Evolutionary conservation across 2,329 filamentous ascomycete species (phyloP), one percentile per base, ranked within the genome.

Genomic region (Cephalotrichum gorgonifer): DNA sequence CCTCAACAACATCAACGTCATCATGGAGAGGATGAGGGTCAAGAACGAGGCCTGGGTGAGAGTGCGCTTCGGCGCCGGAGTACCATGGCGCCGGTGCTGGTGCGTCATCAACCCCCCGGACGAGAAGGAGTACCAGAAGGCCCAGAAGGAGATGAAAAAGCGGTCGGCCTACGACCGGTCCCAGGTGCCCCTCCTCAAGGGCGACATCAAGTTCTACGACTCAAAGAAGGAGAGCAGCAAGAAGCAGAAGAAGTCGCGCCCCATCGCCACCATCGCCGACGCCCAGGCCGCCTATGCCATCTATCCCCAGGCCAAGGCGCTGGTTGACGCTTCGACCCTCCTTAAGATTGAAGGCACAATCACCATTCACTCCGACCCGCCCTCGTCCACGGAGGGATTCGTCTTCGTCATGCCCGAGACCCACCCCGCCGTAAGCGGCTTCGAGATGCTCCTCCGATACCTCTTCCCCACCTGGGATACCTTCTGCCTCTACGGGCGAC

Each of bases 361-460:
- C 52, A 89, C 86, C 0, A 87, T 96, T 35, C 89, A 96, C 66
- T 84, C 85, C 1, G 78, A 82, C 12, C 83, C 86, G 8, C 81
- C 88, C 23, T 83, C 85, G 0, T 81, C 81, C 2, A 86, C 85
- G 0, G 93, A 98, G 62, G 93, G 93, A 0, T 96, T 96, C 58
- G 88, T 98, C 4, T 98, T 98, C 60, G 83, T 97, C 56, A 96
- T 98, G 90, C 93, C 93, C 4, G 93, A 98, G 64, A 79, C 85
- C 1, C 88, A 88, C 59, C 85, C 91, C n/a, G 90, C 88, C 17
- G 86, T 98, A 12, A 86, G 81, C 49, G 93, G 93, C 0, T 95
- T 97, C 57, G 93, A 97, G 64, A 96, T 94, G 75, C 85, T 98
- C 75, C 73, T 98, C 30, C 81, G 88, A 43, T 96, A 87, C 69